A percentile compares a stretch with the other conserved stretches of the same genome.
Conservation (phyloP, 352 stramenopile genomes). For the Pythium dissimile region DNA sequence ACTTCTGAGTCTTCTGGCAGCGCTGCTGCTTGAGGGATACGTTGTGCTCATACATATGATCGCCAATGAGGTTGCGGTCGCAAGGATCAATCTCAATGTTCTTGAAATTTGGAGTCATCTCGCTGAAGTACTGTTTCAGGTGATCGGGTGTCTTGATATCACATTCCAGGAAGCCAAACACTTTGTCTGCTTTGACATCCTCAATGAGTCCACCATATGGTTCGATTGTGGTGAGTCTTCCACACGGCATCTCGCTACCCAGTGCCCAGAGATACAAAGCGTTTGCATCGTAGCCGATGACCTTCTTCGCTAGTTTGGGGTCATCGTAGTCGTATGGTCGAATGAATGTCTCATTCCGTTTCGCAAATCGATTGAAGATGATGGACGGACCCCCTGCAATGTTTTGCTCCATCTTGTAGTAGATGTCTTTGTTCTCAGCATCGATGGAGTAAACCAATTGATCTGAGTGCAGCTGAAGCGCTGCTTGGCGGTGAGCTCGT, state of each 20-base stretch:
- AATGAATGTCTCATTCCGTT: slow-evolving; percentile 20
- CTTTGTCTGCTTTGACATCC: too few species aligned
- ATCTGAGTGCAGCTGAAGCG: slow-evolving; percentile 20
- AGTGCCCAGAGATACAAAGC: slow-evolving; percentile 32
- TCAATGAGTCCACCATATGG: slow-evolving; percentile 27
- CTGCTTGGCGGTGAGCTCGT: too few species aligned
- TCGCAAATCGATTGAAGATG: slow-evolving; percentile 17
- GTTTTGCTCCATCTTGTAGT: slow-evolving; percentile 18
- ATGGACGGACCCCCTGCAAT: slow-evolving; percentile 22
- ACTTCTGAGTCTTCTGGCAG: not conserved
- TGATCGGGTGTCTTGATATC: slow-evolving; percentile 33
- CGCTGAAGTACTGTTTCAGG: slow-evolving; percentile 30
- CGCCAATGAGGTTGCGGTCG: slow-evolving; percentile 22
- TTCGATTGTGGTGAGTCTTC: slow-evolving; percentile 15
- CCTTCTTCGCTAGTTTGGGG: slow-evolving; percentile 4
- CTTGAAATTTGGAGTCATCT: slow-evolving; percentile 42
- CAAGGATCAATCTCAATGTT: slow-evolving; percentile 23
- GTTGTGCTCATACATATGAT: slow-evolving; percentile 31
- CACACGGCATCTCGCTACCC: slow-evolving; percentile 31
- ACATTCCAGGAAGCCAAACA: slow-evolving; percentile 37
- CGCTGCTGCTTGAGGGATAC: not conserved
- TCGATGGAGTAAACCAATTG: slow-evolving; percentile 20
- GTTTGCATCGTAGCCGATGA: slow-evolving; percentile 26
- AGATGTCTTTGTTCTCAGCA: slow-evolving; percentile 21
- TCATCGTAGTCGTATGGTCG: not conserved